Evolutionary conservation across 306 rosid genomes (phyloP), one percentile per base, ranked within the genome.

Genomic region (Ormosia emarginata): DNA sequence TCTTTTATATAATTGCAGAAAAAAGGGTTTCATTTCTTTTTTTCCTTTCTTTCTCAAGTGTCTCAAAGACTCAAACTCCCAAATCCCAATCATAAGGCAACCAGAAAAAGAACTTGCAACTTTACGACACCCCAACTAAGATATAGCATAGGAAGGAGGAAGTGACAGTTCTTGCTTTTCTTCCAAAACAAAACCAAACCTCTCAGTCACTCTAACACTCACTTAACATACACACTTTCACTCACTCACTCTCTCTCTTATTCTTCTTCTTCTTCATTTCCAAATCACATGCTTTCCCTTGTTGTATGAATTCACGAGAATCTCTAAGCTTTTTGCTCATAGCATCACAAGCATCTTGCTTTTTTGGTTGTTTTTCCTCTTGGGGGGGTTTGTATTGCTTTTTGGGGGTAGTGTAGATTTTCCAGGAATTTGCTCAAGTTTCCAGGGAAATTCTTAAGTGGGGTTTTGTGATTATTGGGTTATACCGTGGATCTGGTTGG

Each of bases 401-500:
- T 79, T 41, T 66, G 24, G 62, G 67, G 67, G 49, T 6, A 13
- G 67, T 7, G 46, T 70, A 72, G 8, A 0, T 81, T 67, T 84
- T 32, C 79, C 30, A 12, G 55, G 64, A 61, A 30, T 83, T 84
- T 50, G 64, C 49, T 30, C 55, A 56, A 74, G 5, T 75, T 40
- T 71, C 5, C 5, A 74, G 67, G 59, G 74, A 72, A 70, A 18
- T 55, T 76, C 32, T 64, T 0, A 53, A 46, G 50, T 64, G 49
- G 78, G 47, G 37, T 58, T 61, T 61, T 13, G 30, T 70, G 34
- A 9, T 67, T 80, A 18, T 52, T 71, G 75, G 85, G 68, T 49
- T 53, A 49, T 14, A 13, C 81, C n/a, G 43, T 53, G 94, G 91
- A 92, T 94, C 92, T 83, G 80, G 87, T 29, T 81, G 79, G 82